Evolutionary conservation across 257 asterid genomes (phyloP).

Genomic region (Handroanthus guayacan): DNA sequence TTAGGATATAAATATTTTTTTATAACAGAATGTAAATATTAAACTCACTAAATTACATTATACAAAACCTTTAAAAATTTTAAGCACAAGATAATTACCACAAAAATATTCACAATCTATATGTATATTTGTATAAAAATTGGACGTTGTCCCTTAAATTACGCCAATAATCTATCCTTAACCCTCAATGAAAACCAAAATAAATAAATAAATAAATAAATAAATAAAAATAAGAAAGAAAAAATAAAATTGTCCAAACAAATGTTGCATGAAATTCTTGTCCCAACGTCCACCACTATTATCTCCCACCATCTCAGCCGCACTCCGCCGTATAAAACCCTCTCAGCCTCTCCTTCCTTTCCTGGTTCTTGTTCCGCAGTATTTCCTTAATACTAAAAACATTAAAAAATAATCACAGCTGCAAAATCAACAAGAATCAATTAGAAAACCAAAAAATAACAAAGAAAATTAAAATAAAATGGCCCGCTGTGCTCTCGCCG

Average conservation of each 20-base stretch:
- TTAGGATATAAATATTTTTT: no score
- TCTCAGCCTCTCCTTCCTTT: constrained; percentile 25
- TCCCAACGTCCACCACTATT: constrained; percentile 17
- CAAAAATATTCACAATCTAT: no score
- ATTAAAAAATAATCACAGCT: constrained; percentile 44
- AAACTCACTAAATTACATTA: no score
- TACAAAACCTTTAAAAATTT: no score
- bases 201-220: no score
- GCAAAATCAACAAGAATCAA: constrained; percentile 35
- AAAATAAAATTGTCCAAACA: no score
- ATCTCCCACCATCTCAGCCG: constrained; percentile 34
- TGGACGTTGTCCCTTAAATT: constrained; percentile 1
- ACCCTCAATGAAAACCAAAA: background rate
- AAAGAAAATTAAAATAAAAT: constrained; percentile 32
- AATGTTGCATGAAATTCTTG: constrained; percentile 7
- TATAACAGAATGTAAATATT: no score
- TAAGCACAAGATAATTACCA: no score
- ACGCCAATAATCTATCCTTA: constrained; percentile 12
- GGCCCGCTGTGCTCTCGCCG: constrained; percentile 68
- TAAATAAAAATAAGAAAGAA: no score
- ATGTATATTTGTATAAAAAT: no score
- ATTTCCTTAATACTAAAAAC: constrained; percentile 36
- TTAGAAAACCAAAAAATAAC: background rate
- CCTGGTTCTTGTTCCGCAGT: constrained; percentile 48
- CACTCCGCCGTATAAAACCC: constrained; percentile 40